Evolutionary conservation across 2,329 filamentous ascomycete genomes (phyloP).

Genomic region (Myotisia sp.): DNA sequence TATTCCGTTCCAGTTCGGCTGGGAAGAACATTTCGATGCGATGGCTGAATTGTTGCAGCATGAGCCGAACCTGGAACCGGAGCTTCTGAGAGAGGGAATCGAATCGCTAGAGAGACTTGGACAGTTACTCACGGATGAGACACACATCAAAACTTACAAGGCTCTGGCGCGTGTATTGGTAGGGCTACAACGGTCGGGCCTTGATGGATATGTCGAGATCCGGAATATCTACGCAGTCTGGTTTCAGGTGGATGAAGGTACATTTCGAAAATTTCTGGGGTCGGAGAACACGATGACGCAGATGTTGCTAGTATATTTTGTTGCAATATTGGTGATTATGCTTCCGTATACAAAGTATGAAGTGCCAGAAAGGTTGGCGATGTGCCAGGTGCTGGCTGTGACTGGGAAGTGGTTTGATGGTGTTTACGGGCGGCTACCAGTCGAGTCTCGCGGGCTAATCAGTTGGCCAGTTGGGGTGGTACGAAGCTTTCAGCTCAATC

Average conservation of each 20-base stretch:
- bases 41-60: background rate
- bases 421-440: background rate
- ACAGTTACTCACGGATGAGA: background rate
- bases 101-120: background rate
- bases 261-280: constrained; percentile 1
- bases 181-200: background rate
- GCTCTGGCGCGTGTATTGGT: background rate
- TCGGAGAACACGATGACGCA: background rate
- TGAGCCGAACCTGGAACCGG: background rate
- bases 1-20: no score
- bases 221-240: constrained; percentile 1
- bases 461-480: constrained; percentile 2
- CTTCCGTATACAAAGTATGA: background rate
- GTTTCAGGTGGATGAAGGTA: background rate
- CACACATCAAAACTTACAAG: background rate
- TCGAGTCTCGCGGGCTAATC: background rate
- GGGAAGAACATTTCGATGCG: background rate
- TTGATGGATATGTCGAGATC: background rate
- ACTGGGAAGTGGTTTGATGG: constrained; percentile 4
- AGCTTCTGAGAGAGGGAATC: background rate
- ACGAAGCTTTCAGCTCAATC: no score
- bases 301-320: background rate
- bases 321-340: constrained; percentile 2
- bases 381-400: constrained; percentile 2
- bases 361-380: constrained; percentile 1